Base-by-base conservation (phyloP, 768 basidiomycete genomes). In the Pulveroboletus ravenelii region DNA sequence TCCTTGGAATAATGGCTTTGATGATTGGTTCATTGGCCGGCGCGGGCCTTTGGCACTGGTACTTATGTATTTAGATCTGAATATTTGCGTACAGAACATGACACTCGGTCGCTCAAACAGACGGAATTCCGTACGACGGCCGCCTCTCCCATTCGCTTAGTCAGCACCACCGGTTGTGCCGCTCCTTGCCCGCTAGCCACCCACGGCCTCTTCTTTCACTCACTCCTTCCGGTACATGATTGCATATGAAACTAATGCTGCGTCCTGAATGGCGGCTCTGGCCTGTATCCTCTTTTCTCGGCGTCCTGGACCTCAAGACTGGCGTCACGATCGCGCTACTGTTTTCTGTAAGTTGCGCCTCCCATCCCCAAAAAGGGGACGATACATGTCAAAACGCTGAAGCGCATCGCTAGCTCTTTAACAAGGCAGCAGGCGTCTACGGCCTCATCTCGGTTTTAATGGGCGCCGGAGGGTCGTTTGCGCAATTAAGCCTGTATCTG, bases 381-480 rank as follows among this genome's bases (percentile, higher is more conserved):
- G 20, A n/a, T 25, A 25, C 39, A n/a, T 29, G 14, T 45, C 36
- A 34, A 18, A 36, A 41, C 41, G 17, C 59, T 55, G 54, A 60
- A 18, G 42, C 50, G 35, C 57, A 43, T 12, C 9, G 7, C 23
- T 61, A 89, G 89, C 72, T 93, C 47, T 75, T 99, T 57, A 99
- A 99, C 79, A 99, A 99, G 72, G 95, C 94, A 44, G 94, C 96
- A 17, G 95, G 96, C 45, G 81, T 97, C 9, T 99, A 98, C 66
- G 96, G 96, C 48, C 80, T 99, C 50, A 85, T 99, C 51, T 94
- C 93, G 6, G 80, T 93, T 50, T 70, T 93, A 52, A 88, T 87
- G 1, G 94, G 94, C 17, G 86, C 89, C 29, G 92, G 89, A n/a
- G 87, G 88, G n/a, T 84, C 87, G n/a, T 83, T 93, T 58, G 84